Conservation (phyloP, 2,329 filamentous ascomycete genomes). For the Tolypocladium inflatum region DNA sequence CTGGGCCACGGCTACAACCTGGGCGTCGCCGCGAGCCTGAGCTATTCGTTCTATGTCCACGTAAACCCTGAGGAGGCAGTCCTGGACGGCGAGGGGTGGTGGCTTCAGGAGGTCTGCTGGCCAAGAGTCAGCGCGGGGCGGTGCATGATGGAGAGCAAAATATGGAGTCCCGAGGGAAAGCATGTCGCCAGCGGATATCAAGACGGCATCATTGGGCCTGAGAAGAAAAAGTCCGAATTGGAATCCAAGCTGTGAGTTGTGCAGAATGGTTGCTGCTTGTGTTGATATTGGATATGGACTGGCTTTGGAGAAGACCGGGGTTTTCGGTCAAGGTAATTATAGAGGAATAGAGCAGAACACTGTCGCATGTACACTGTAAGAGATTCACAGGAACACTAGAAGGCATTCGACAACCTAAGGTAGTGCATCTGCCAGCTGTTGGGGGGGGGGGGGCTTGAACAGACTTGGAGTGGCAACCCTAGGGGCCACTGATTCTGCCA, state of each 20-base stretch:
- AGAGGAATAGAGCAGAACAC: background rate
- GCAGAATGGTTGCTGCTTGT: background rate
- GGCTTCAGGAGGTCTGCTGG: conserved; percentile 43
- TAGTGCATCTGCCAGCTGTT: background rate
- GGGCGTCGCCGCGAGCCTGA: conserved; percentile 34
- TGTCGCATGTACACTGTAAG: background rate
- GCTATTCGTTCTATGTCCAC: conserved; percentile 43
- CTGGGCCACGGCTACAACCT: conserved; percentile 34
- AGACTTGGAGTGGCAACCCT: background rate
- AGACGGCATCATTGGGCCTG: conserved; percentile 34
- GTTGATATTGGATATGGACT: background rate
- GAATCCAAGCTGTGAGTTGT: conserved; percentile 14
- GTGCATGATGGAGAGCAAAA: conserved; percentile 36
- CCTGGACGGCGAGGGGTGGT: conserved; percentile 39
- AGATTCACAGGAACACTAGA: background rate
- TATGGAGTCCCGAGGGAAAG: conserved; percentile 43
- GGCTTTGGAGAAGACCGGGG: background rate
- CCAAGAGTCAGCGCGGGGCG: conserved; percentile 36
- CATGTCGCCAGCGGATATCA: conserved; percentile 47
- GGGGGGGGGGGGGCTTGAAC: background rate
- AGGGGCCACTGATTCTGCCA: background rate
- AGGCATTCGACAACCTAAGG: no score
- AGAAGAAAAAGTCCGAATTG: conserved; percentile 9
- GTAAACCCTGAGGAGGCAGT: conserved; percentile 37
- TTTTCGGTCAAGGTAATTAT: background rate